Conservation (phyloP, 2,329 filamentous ascomycete genomes). For the Phialemoniopsis sp. region DNA sequence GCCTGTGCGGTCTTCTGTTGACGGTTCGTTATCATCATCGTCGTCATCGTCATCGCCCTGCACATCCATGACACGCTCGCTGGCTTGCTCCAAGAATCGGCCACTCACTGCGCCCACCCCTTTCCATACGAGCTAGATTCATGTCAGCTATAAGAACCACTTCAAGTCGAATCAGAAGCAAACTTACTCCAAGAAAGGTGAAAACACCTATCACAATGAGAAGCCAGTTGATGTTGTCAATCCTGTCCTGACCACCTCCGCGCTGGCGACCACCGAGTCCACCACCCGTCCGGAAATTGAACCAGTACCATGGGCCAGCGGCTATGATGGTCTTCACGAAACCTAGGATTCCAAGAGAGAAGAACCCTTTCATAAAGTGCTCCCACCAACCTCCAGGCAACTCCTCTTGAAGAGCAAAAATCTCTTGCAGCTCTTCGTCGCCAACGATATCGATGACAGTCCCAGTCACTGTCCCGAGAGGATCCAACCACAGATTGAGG, state of each 20-base stretch:
- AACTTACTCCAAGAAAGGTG: constrained; percentile 72
- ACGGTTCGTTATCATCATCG: constrained; percentile 38
- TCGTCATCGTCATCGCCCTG: constrained; percentile 58
- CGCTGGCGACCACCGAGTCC: constrained; percentile 46
- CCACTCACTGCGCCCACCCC: constrained; percentile 71
- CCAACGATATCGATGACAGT: constrained; percentile 39
- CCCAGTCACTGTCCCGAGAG: constrained; percentile 56
- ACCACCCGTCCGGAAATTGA: constrained; percentile 64
- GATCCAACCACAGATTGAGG: constrained; percentile 83
- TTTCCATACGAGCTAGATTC: constrained; percentile 69
- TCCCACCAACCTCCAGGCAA: constrained; percentile 64
- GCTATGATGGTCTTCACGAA: constrained; percentile 76
- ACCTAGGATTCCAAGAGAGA: constrained; percentile 83
- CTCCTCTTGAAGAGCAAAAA: constrained; percentile 30
- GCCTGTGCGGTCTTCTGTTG: constrained; percentile 15
- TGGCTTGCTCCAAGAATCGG: constrained; percentile 69
- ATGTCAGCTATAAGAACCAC: constrained; percentile 11
- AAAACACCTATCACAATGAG: constrained; percentile 75
- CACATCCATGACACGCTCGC: constrained; percentile 82
- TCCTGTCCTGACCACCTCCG: constrained; percentile 68
- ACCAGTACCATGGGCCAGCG: constrained; percentile 73
- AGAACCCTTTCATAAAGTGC: constrained; percentile 85
- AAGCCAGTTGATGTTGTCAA: constrained; percentile 74
- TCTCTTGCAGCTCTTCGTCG: constrained; percentile 11
- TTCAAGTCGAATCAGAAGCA: constrained; percentile 7